Conservation (phyloP, 345 rosid species). For the Salix purpurea region DNA sequence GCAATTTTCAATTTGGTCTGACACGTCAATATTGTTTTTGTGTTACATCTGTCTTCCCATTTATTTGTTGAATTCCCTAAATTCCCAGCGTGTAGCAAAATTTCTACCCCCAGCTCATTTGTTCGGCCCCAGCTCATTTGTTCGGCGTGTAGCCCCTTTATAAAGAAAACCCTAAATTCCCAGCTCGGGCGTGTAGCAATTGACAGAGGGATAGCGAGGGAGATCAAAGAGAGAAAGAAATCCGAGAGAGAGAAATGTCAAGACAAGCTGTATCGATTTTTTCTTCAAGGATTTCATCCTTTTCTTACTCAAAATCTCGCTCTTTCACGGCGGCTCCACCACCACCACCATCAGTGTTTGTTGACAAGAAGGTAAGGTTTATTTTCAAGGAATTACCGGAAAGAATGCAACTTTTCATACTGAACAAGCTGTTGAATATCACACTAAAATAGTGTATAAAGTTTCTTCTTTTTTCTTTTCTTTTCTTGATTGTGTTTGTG, state of each 20-base stretch:
- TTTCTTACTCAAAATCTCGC: slow-evolving; percentile 30
- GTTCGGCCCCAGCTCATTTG: too few species aligned
- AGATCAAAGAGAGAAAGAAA: too few species aligned
- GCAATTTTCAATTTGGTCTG: too few species aligned
- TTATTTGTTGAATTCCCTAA: too few species aligned
- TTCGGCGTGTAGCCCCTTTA: too few species aligned
- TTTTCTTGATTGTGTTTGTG: background rate
- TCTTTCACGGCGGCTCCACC: slow-evolving; percentile 51
- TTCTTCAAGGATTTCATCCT: slow-evolving; percentile 13
- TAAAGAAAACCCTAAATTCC: too few species aligned
- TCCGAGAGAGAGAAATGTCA: background rate
- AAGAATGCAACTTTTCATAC: slow-evolving; percentile 94
- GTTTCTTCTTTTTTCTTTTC: background rate
- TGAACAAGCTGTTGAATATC: slow-evolving; percentile 93
- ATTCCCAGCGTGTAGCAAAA: too few species aligned
- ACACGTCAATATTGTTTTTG: too few species aligned
- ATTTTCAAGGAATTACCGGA: slow-evolving; percentile 95
- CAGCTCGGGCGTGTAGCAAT: too few species aligned
- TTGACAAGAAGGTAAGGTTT: slow-evolving; percentile 48
- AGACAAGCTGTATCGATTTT: slow-evolving; percentile 4
- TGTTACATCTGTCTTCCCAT: too few species aligned
- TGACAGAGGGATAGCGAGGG: too few species aligned
- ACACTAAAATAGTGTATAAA: slow-evolving; percentile 78
- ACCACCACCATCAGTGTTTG: slow-evolving; percentile 76
- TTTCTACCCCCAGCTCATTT: too few species aligned